Evolutionary conservation across 768 basidiomycete genomes (phyloP).

Genomic region (Russula brevipes): DNA sequence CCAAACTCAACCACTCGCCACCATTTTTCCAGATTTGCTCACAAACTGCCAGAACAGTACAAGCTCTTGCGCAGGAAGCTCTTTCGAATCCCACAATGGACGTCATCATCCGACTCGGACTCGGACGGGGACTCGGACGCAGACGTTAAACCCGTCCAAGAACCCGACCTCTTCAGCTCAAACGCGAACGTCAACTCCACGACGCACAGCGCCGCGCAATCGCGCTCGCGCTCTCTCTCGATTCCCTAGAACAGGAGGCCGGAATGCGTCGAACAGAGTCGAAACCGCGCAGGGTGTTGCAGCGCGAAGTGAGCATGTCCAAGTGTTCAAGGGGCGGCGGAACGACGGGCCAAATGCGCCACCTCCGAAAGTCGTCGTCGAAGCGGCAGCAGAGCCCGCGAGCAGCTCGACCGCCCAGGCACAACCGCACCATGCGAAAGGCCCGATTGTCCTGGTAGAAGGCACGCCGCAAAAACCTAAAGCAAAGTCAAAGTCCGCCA

Average conservation of each 20-base stretch:
- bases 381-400: constrained; percentile 6
- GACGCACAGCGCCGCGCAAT: background rate
- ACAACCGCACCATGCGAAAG: constrained; percentile 20
- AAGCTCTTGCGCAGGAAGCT: constrained; percentile 26
- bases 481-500: constrained; percentile 3
- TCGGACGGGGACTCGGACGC: background rate
- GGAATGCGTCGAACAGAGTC: constrained; percentile 34
- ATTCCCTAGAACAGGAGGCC: constrained; percentile 63
- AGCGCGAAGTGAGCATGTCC: constrained; percentile 73
- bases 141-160: background rate
- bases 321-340: constrained; percentile 55
- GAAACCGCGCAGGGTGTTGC: constrained; percentile 48
- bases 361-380: constrained; percentile 23
- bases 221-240: constrained; percentile 43
- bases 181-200: background rate
- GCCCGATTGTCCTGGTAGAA: constrained; percentile 27
- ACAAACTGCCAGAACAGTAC: constrained; percentile 15
- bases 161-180: background rate
- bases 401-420: constrained; percentile 6
- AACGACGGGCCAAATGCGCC: constrained; percentile 9
- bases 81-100: constrained; percentile 24
- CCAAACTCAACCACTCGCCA: background rate
- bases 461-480: constrained; percentile 28
- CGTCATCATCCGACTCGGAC: constrained; percentile 4
- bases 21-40: background rate